Percentiles rank a stretch among this genome's conserved stretches.
Conservation (phyloP, 2,329 filamentous ascomycete genomes). For the Sporothrix globosa region DNA sequence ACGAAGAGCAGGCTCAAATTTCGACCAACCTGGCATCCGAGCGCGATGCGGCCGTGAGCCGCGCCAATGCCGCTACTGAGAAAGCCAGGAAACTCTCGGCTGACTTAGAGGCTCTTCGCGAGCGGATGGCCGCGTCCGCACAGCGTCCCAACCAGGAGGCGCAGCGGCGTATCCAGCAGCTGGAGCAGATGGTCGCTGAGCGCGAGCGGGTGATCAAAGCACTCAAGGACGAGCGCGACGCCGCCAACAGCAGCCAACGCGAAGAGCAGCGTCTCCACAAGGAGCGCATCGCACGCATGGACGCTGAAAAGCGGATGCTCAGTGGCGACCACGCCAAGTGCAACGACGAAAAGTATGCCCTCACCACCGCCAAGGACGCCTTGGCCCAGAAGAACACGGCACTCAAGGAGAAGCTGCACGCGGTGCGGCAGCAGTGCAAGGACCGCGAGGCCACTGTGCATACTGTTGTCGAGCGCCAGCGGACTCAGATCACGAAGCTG, state of each 20-base stretch:
- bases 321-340: conserved; percentile 37
- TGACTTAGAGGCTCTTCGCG: conserved; percentile 32
- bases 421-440: conserved; percentile 29
- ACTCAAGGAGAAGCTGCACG: conserved; percentile 28
- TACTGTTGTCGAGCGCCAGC: conserved; percentile 35
- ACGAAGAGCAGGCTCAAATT: conserved; percentile 31
- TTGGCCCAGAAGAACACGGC: conserved; percentile 31
- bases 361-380: conserved; percentile 28
- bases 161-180: conserved; percentile 36
- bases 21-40: conserved; percentile 18
- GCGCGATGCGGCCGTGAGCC: conserved; percentile 32
- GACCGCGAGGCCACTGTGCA: conserved; percentile 32
- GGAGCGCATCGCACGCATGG: conserved; percentile 36
- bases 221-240: conserved; percentile 35
- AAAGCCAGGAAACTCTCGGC: conserved; percentile 28
- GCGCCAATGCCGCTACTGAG: conserved; percentile 25
- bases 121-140: conserved; percentile 24
- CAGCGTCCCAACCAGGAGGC: conserved; percentile 30
- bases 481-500: conserved; percentile 32
- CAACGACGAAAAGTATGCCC: conserved; percentile 32
- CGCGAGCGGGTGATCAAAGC: conserved; percentile 37
- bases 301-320: conserved; percentile 36
- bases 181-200: conserved; percentile 36
- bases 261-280: conserved; percentile 34
- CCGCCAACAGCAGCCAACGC: conserved; percentile 36